Evolutionary conservation across 345 rosid genomes (phyloP), one percentile per base, ranked within the genome.

Genomic region (Populus alba): DNA sequence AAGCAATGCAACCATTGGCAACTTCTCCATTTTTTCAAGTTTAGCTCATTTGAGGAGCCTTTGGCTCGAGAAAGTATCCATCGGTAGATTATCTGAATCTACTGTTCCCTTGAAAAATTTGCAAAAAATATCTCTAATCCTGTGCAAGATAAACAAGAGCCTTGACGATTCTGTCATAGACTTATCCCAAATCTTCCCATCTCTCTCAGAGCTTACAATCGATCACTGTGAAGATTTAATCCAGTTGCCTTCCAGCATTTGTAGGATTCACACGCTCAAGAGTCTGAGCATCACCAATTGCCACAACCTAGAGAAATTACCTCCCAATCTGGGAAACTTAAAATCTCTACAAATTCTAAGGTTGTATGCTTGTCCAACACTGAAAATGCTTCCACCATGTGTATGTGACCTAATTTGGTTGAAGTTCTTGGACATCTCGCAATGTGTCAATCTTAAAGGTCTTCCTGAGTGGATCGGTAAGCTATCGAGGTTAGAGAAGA

Each of bases 211-310:
- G 70, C 88, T 96, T 18, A 85, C 90, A 27, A 86, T 96, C 29
- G 98, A 96, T 82, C 95, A 92, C 70, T 94, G 97, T 67, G 89
- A 91, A 33, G 98, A 94, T 84, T 81, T 96, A 66, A 67, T 76
- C 33, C 78, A 83, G 83, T 76, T 96, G 41, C 98, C 98, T 43
- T 17, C 84, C 18, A 86, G 89, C 86, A 84, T 92, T 41, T 89
- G 94, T 72, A 13, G 79, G 8, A 70, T 88, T 81, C 84, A 71
- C 16, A 80, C 87, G 12, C 93, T 96, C 3, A 80, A 84, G 45
- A 88, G 77, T 68, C 89, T 96, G 22, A 94, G 98, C 82, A 77
- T 92, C 83, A 94, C 97, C 67, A 90, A 96, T 73, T 96, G 98
- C 92, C 97, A 93, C 87, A 86, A 87, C 39, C 78, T 96, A 22